Base-by-base conservation (phyloP, 441 rosid species). In the Erysimum cheiri region DNA sequence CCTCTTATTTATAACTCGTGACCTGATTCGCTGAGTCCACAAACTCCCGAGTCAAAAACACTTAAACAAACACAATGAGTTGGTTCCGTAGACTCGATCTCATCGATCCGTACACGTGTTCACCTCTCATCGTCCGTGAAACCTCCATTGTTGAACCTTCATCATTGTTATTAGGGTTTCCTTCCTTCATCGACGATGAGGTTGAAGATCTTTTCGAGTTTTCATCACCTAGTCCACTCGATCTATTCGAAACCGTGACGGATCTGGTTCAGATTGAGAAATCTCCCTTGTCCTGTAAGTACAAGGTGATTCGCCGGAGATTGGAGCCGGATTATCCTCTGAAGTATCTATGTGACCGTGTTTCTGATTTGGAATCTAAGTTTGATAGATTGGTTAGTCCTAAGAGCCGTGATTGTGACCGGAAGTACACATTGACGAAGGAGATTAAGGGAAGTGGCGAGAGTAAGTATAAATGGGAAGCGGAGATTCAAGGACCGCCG, bases 381-480 rank as follows among this genome's bases (percentile, higher is more conserved):
- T 84, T 89, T 28, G 96, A 89, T 44, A 72, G 77, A 24, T 75
- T 86, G 63, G 72, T 77, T 28, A 64, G 31, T 57, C 50, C 78
- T 57, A 83, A 70, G 74, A 62, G 26, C 48, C 2, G 64, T 52
- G 77, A 67, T 7, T 74, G 82, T 13, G 90, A 87, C 8, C 76
- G 92, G 81, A 94, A 89, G 96, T 88, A 84, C 79, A 84, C 81
- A 1, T 73, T 81, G 88, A 84, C 96, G 22, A 85, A 93, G 68
- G 92, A 91, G 87, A 81, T 89, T 74, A 79, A 88, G 69, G 92
- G 87, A 0, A 80, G 82, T 40, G 89, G 83, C 4, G 89, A 87
- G 72, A 83, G 88, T 66, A 90, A 85, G 89, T 90, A 85, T 78
- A 88, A 64, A 74, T 87, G 88, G 90, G 83, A 74, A 64, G 83